A percentile compares a stretch with the other conserved stretches of the same genome.
These are phyloP conservation scores for Ochromonas danica DNA, from an alignment of 108 stramenopile species.

Conservation along the genomic window DNA sequence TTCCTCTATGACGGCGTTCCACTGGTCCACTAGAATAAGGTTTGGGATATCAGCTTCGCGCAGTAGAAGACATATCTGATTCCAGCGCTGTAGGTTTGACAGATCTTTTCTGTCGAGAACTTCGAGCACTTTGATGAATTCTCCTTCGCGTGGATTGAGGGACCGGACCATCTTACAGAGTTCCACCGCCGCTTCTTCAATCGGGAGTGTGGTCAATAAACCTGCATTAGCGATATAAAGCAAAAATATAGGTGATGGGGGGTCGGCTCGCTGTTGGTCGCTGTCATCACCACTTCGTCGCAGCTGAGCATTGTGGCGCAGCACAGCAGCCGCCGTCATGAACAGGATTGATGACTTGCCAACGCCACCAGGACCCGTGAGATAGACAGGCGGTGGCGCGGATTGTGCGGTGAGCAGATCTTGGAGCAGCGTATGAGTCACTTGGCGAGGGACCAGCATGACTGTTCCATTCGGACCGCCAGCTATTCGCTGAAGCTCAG, in stretches of 20 bases:
- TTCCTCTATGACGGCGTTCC: constrained; percentile 3
- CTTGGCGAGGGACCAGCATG: not conserved
- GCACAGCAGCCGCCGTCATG: constrained; percentile 4
- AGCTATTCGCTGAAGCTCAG: constrained; percentile 9
- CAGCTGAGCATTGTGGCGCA: not conserved
- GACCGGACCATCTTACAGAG: not conserved
- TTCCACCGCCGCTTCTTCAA: not conserved
- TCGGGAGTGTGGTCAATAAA: not conserved
- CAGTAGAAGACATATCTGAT: not conserved
- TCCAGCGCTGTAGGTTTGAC: constrained; percentile 4
- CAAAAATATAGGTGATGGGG: not conserved
- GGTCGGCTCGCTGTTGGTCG: not conserved
- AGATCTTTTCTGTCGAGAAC: not conserved
- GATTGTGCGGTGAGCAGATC: not conserved
- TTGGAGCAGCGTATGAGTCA: not conserved
- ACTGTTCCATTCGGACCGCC: not conserved
- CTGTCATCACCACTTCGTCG: not conserved
- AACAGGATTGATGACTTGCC: not conserved
- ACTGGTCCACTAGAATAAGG: constrained; percentile 5
- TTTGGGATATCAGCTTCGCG: not conserved
- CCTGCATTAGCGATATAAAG: not conserved
- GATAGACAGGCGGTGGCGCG: not conserved
- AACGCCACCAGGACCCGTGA: constrained; percentile 8
- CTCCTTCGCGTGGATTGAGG: not conserved
- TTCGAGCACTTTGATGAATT: not conserved